phyloP scores from a whole-genome alignment of 2,329 filamentous ascomycete species.

The Tetracladium maxilliforme region DNA sequence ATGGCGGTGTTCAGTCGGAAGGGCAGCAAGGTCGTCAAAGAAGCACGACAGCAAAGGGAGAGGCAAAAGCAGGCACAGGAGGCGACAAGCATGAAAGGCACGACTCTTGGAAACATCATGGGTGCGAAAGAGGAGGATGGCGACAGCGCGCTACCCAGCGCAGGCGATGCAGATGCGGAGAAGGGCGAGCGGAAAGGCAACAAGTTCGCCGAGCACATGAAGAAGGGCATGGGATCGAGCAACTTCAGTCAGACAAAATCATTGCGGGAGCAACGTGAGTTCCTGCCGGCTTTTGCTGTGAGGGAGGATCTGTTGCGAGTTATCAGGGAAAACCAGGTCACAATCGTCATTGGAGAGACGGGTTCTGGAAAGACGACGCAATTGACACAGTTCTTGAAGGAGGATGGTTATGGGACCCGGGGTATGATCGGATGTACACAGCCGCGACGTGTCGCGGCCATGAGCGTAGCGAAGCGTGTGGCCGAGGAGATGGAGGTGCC shows the following conservation, averaged over 20 bases:
- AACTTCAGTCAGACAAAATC: slow-evolving; percentile 89
- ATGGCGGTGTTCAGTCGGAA: slow-evolving; percentile 98
- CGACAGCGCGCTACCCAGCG: slow-evolving; percentile 71
- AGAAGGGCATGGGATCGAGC: slow-evolving; percentile 73
- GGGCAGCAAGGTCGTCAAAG: slow-evolving; percentile 83
- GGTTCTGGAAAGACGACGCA: slow-evolving; percentile 97
- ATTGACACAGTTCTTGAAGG: slow-evolving; percentile 86
- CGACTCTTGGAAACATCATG: slow-evolving; percentile 86
- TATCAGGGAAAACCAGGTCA: slow-evolving; percentile 91
- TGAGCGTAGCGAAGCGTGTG: slow-evolving; percentile 97
- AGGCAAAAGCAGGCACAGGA: slow-evolving; percentile 89
- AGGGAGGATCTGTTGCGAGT: slow-evolving; percentile 83
- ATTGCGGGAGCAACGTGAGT: slow-evolving; percentile 81
- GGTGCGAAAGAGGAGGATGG: slow-evolving; percentile 87
- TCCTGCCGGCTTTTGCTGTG: slow-evolving; percentile 87
- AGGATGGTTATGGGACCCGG: slow-evolving; percentile 78
- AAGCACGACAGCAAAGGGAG: slow-evolving; percentile 82
- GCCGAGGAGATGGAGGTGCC: slow-evolving; percentile 96
- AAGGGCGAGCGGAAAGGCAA: slow-evolving; percentile 47
- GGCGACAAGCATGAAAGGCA: slow-evolving; percentile 84
- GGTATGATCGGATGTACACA: slow-evolving; percentile 97
- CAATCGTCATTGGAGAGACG: slow-evolving; percentile 93
- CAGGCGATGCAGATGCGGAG: slow-evolving; percentile 52
- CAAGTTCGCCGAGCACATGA: slow-evolving; percentile 86
- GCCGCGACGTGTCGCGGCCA: slow-evolving; percentile 87